Evolutionary conservation across 768 basidiomycete species (phyloP).

Genomic region (Boletus fagicola): DNA sequence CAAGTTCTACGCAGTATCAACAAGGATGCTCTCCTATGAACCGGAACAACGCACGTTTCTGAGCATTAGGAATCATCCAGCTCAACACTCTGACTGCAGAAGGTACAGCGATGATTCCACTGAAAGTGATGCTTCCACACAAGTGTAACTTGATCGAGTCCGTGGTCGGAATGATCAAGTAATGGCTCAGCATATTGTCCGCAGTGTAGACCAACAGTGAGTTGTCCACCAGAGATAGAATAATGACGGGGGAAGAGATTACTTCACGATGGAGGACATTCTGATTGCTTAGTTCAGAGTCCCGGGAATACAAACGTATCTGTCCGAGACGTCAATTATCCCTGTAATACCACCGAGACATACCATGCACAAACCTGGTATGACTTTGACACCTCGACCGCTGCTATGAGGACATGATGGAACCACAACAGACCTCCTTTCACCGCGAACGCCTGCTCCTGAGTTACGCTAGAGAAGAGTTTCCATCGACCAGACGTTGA

Average conservation of each 20-base stretch:
- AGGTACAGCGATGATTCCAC: slow-evolving; percentile 83
- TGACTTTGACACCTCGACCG: slow-evolving; percentile 77
- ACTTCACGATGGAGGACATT: slow-evolving; percentile 82
- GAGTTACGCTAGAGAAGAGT: slow-evolving; percentile 70
- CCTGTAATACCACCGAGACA: not conserved
- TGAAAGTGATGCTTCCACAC: slow-evolving; percentile 94
- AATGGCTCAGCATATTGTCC: slow-evolving; percentile 93
- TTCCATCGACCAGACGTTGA: slow-evolving; percentile 96
- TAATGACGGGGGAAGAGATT: slow-evolving; percentile 73
- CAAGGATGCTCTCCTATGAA: slow-evolving; percentile 2
- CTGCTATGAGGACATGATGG: slow-evolving; percentile 89
- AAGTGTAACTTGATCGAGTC: slow-evolving; percentile 83
- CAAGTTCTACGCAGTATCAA: slow-evolving; percentile 61
- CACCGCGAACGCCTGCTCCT: slow-evolving; percentile 86
- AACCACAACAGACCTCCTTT: slow-evolving; percentile 96
- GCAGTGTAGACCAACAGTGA: slow-evolving; percentile 91
- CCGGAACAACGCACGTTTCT: slow-evolving; percentile 69
- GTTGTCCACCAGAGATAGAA: slow-evolving; percentile 91
- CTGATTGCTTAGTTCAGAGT: slow-evolving; percentile 78
- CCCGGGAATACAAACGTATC: slow-evolving; percentile 93
- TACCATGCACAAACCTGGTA: slow-evolving; percentile 56
- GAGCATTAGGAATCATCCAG: slow-evolving; percentile 94
- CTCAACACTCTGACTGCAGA: slow-evolving; percentile 85
- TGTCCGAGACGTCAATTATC: slow-evolving; percentile 31
- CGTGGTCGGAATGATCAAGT: slow-evolving; percentile 79